These are phyloP conservation scores for Xylariaceae sp. DNA, from an alignment of 2,329 filamentous ascomycete genomes.

Conservation along the genomic window DNA sequence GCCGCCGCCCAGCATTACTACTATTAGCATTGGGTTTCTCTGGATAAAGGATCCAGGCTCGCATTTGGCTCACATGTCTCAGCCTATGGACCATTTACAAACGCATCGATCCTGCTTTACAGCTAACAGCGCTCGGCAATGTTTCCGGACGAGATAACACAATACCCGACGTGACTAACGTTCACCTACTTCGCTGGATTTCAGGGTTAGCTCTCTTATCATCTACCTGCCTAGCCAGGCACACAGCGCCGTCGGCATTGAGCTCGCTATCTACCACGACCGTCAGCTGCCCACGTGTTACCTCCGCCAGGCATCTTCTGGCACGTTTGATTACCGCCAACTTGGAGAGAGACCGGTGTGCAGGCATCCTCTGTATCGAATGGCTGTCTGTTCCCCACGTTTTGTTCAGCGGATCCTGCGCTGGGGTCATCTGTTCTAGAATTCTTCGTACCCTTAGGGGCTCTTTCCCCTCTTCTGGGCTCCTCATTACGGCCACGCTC, in stretches of 20 bases:
- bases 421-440: conserved; percentile 39
- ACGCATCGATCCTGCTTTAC: conserved; percentile 9
- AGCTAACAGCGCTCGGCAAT: conserved; percentile 17
- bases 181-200: conserved; percentile 21
- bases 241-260: conserved; percentile 23
- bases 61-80: too few species aligned
- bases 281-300: conserved; percentile 30
- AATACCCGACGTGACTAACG: conserved; percentile 15
- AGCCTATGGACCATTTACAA: conserved; percentile 7
- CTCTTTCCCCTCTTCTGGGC: conserved; percentile 24
- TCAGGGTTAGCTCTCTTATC: conserved; percentile 23
- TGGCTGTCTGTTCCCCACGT: conserved; percentile 37
- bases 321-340: conserved; percentile 18
- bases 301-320: conserved; percentile 15
- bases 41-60: too few species aligned
- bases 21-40: too few species aligned
- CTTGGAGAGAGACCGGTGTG: conserved; percentile 28
- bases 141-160: conserved; percentile 22
- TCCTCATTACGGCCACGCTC: conserved; percentile 25
- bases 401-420: conserved; percentile 35
- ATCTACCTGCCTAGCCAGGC: conserved; percentile 28
- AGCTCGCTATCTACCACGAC: conserved; percentile 16
- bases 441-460: conserved; percentile 28
- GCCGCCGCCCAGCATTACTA: too few species aligned
- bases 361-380: conserved; percentile 25